Evolutionary conservation across 345 rosid species (phyloP), one percentile per base, ranked within the genome.

Genomic region (Dimocarpus longan): DNA sequence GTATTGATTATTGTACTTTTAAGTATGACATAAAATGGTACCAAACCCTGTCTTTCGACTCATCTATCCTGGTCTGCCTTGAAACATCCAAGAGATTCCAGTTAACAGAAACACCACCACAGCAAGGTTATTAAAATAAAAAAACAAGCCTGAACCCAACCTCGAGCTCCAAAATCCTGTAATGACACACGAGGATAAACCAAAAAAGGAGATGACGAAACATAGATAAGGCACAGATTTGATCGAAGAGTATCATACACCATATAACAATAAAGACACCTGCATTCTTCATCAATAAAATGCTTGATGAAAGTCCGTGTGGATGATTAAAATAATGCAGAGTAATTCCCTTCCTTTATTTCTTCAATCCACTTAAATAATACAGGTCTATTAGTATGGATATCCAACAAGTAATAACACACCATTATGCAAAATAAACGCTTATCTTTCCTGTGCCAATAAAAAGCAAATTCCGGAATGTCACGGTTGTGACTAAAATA

Each of bases 141-240:
- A 32, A 69, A 46, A 62, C 19, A 85, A 44, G 78, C 84, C 43
- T 73, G 52, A 5, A 16, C 50, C 59, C 75, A 77, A 65, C 80
- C 81, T 32, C 52, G 70, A 79, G 76, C 86, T 68, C 56, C 72
- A 77, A 76, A 64, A 56, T 57, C 89, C 97, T 92, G 93, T 71
- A 81, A 73, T 22, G 67, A 48, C 50, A 78, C 37, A 39, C 75
- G 79, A 57, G 26, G 66, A 73, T 8, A 64, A 26, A 60, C 10
- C 62, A 67, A 44, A 48, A 43, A 26, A 48, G 39, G 39, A 13
- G 28, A 78, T 8, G 19, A 40, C 73, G 3, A 71, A 67, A 74
- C 15, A 68, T 57, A 42, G 32, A 43, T 65, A 19, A 57, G 19
- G 74, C 19, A 18, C 76, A 76, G 42, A 65, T 12, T 32, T 28